Conservation (phyloP, 768 basidiomycete species). For the Dacryopinax primogenitus region DNA sequence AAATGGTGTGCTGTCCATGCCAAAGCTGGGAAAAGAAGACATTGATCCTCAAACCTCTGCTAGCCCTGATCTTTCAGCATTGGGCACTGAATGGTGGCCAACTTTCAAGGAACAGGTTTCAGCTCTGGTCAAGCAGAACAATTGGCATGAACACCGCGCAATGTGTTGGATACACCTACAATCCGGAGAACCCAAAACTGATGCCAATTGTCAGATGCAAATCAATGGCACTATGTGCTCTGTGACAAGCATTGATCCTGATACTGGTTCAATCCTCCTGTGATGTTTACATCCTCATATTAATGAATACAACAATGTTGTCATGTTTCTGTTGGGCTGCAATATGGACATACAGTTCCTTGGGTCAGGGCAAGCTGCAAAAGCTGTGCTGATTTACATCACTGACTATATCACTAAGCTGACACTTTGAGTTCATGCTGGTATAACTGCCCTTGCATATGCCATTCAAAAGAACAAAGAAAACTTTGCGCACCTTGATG, state of each 20-base stretch:
- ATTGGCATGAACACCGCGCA: not conserved
- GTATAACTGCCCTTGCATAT: not conserved
- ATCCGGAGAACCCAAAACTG: not conserved
- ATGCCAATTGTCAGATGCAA: not conserved
- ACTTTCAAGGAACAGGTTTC: not conserved
- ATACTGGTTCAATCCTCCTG: slow-evolving; percentile 19
- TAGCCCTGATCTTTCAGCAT: not conserved
- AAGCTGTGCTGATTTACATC: slow-evolving; percentile 37
- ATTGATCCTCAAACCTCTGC: not conserved
- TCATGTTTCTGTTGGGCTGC: slow-evolving; percentile 28
- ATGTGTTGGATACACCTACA: not conserved
- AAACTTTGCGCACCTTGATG: not conserved
- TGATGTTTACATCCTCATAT: slow-evolving; percentile 31
- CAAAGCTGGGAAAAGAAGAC: not conserved
- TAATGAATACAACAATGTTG: slow-evolving; percentile 34
- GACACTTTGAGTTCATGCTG: slow-evolving; percentile 31
- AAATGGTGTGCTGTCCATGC: not conserved
- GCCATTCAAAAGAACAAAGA: not conserved
- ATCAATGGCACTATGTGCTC: slow-evolving; percentile 9
- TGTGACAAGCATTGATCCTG: slow-evolving; percentile 19
- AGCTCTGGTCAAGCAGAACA: not conserved
- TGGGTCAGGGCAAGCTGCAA: slow-evolving; percentile 31
- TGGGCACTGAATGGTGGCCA: not conserved
- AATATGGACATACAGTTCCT: slow-evolving; percentile 42
- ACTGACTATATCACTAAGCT: slow-evolving; percentile 40